Base-by-base conservation (phyloP, 805 yeast genomes). In the Ogataea sp. region DNA sequence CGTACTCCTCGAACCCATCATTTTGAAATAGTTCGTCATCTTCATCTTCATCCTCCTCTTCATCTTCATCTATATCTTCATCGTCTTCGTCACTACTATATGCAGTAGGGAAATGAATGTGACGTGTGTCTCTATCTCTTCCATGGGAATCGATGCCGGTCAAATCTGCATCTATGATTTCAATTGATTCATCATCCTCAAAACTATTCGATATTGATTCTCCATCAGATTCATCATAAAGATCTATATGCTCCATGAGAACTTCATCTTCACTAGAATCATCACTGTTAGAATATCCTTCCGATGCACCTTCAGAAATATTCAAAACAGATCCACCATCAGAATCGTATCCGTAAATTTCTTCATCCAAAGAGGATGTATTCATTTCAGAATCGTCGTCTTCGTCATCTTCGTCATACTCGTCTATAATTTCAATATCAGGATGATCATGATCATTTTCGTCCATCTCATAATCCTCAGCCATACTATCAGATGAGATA, bases 381-480 rank as follows among this genome's bases (percentile, higher is more conserved):
- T n/a, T n/a, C n/a, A n/a, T n/a, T n/a, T n/a, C n/a, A n/a, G n/a
- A n/a, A n/a, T 42, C 49, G 16, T 39, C 51, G 31, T 34, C 46
- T 20, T 44, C 52, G 36, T 49, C 8, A 14, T 42, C 43, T n/a
- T 40, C 46, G 11, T 34, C 37, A 17, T 23, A 6, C 7, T 14
- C 37, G 3, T 28, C 29, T 4, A 28, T 13, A 9, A 26, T 24
- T 25, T 15, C 31, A 26, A 13, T 25, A 20, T 11, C 31, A 25
- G 10, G 16, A 18, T 20, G 9, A 25, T 24, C 26, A 23, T 59
- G 67, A 30, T 52, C 56, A 13, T 56, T 58, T 25, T 59, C 49
- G 21, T 55, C 67, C 4, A 62, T 23, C 11, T 8, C 58, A 9
- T 50, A 59, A 28, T 52, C 56, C 7, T 43, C 59, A 67, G 33